Evolutionary conservation across 2,329 filamentous ascomycete species (phyloP), one percentile per base, ranked within the genome.

Genomic region (Alternaria sp.): DNA sequence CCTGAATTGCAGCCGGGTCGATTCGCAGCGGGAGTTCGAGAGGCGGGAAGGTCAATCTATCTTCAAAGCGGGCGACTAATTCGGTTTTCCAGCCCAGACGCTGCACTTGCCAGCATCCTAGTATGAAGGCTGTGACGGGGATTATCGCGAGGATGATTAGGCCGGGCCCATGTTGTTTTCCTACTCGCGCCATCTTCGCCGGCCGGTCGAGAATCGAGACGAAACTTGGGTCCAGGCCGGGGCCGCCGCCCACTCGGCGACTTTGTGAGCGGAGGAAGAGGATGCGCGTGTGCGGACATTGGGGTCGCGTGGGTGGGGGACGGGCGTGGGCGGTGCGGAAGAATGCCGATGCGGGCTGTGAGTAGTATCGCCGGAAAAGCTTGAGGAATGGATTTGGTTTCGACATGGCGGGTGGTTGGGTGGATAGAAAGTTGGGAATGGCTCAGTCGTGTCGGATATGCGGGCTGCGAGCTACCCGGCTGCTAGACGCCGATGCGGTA

Each of bases 51-150:
- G 97, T 87, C 36, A 99, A 87, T 6, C 95, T 91, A 83, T 99
- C 94, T 82, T 98, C 96, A 80, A 92, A 93, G 71, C 91, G 93
- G 63, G 95, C 93, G 65, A 99, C 90, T 12, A 99, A 86, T 49
- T 97, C 91, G 5, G 93, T 93, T 80, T 99, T 99, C 94, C 95
- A 97, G 62, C 90, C 89, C 2, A 99, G 87, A 11, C 96, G 91
- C 79, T 97, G 89, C 57, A 99, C 92, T 79, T 99, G 96, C 96
- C 96, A 99, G 67, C 93, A 93, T 28, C 96, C 96, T 15, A 99
- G 89, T 58, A 86, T 84, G 80, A 99, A 97, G 11, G 96, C 93
- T 1, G 94, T 97, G 64, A 97, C 81, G 52, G 96, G 96, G 74
- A 99, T 98, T 56, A 97, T 82, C 44, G 93, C 92, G 11, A 97